phyloP scores from a whole-genome alignment of 2,329 filamentous ascomycete species.

The Penicillium sp. region DNA sequence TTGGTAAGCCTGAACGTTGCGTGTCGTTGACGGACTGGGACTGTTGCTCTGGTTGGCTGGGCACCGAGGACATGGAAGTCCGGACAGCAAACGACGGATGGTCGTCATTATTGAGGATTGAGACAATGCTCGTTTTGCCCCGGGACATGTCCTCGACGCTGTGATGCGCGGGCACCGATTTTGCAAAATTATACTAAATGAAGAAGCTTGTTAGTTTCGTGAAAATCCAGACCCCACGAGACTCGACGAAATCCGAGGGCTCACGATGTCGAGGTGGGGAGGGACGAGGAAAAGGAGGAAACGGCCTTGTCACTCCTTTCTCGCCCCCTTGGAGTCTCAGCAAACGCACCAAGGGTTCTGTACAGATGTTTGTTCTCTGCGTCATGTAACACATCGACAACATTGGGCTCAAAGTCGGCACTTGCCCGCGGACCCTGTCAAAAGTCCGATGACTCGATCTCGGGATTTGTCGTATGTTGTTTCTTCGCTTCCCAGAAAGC shows the following conservation, averaged over 20 bases:
- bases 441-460: conserved; percentile 11
- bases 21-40: conserved; percentile 15
- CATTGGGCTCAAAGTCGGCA: conserved; percentile 26
- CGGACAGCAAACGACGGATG: conserved; percentile 43
- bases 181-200: conserved; percentile 18
- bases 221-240: conserved; percentile 1
- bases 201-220: conserved; percentile 2
- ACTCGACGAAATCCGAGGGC: conserved; percentile 7
- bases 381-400: conserved; percentile 32
- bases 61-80: conserved; percentile 15
- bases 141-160: conserved; percentile 27
- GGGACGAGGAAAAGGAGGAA: conserved; percentile 7
- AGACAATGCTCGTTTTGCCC: conserved; percentile 35
- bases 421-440: conserved; percentile 19
- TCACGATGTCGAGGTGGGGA: conserved; percentile 4
- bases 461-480: not conserved
- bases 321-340: conserved; percentile 7
- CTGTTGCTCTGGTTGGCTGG: conserved; percentile 15
- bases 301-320: conserved; percentile 8
- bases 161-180: conserved; percentile 13
- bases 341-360: conserved; percentile 28
- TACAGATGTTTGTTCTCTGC: conserved; percentile 31
- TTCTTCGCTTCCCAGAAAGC: no score
- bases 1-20: conserved; percentile 14
- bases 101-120: conserved; percentile 46